Evolutionary conservation across 306 rosid genomes (phyloP), one percentile per base, ranked within the genome.

Genomic region (cucumber (Cucumis sativus)): DNA sequence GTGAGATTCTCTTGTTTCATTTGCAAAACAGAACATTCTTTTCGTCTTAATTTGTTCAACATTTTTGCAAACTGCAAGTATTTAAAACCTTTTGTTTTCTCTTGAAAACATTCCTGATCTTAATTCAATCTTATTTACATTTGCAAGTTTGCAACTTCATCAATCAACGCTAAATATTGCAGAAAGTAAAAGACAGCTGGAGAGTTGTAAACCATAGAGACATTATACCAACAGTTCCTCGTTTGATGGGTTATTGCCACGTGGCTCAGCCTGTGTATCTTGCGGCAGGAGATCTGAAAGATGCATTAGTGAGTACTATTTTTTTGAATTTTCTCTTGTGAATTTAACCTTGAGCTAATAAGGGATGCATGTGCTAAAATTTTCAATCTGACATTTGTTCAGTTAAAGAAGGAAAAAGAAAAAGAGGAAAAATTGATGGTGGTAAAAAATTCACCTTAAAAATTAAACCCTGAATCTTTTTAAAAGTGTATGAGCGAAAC

Each of bases 101-200:
- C 54, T 47, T 12, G 4, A 47, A 47, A 47, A 47, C 54, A 12
- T 47, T 12, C 4, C 18, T 0, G 74, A 67, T 67, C 20, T 17
- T 40, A 37, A 75, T 25, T 56, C 23, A 16, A 39, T 0, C 21
- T 43, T 62, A 30, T 17, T 74, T 28, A 52, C 61, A 5, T 54
- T 52, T 52, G 39, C 49, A 63, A 77, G 5, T 54, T 52, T 52
- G 21, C 49, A 63, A 77, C 74, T 64, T 77, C 58, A 41, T 18
- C 73, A 11, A 47, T 47, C 56, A 51, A 0, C 56, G 11, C 75
- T 68, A 61, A 74, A 59, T 37, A 83, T 80, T 88, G 86, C 98
- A 95, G 98, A 92, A 85, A 88, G 93, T 95, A 69, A 92, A 86
- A 82, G 96, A 95, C 85, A 95, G 98, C 85, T 95, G 98, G 98